Evolutionary conservation across 129 eudicot species (phyloP), one percentile per base, ranked within the genome.

Genomic region (Tagetes patula): DNA sequence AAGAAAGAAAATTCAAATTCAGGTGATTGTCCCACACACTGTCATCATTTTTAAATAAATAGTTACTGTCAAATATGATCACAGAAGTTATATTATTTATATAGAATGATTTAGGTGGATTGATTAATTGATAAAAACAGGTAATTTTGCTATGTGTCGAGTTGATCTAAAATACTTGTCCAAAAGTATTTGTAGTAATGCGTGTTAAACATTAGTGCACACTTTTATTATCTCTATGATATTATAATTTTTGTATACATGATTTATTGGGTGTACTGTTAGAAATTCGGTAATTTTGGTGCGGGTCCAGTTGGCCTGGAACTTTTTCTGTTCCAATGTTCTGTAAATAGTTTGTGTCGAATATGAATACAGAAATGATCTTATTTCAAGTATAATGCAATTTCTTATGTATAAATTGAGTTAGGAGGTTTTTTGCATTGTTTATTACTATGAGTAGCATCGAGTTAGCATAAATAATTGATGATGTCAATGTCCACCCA

Each of bases 1-100:
- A 81, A 87, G 76, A 64, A 90, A 75, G 83, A 90, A 88, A 79
- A 80, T 88, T 72, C 90, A 94, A 61, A 69, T 78, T 62, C 89
- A 90, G 96, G 99, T 94, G 59, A 87, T 59, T 75, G 38, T 4
- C 11, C 4, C 6, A 6, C 2, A 6, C 34, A 6, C 10, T 54
- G 8, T 20, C 11, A 6, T 5, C 4, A n/a, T 50, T 12, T 50
- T 47, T 47, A 8, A 47, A 47, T 10, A 9, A 11, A 47, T 4
- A 47, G 3, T 47, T 11, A 47, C 32, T 53, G 34, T 54, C 34
- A 53, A 48, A 48, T 48, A 20, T 54, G 60, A 54, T 54, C 27
- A 54, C 58, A 50, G 1, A 2, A 13, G 31, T 50, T 50, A 50
- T n/a, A 50, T 50, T 50, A 50, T 13, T 50, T 50, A 8, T 50